Evolutionary conservation across 2,329 filamentous ascomycete genomes (phyloP).

Genomic region (Phaeosphaeria sp.): DNA sequence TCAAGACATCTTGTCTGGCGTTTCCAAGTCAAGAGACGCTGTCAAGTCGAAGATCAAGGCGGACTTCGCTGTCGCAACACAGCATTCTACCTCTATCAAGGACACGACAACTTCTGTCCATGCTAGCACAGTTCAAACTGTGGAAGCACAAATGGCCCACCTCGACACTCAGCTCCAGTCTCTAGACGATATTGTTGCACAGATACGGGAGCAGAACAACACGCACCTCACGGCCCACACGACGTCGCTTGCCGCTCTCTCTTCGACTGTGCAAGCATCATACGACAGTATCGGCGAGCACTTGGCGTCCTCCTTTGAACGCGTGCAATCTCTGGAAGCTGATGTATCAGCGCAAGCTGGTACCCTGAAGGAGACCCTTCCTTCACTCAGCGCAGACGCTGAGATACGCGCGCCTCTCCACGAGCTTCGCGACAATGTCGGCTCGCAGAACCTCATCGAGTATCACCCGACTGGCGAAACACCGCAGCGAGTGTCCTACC

Average conservation of each 20-base stretch:
- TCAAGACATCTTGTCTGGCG: slow-evolving; percentile 71
- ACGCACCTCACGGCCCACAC: slow-evolving; percentile 75
- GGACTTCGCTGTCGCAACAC: slow-evolving; percentile 84
- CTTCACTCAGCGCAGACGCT: slow-evolving; percentile 62
- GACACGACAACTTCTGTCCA: slow-evolving; percentile 86
- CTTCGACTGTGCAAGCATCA: slow-evolving; percentile 73
- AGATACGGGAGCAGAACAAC: slow-evolving; percentile 81
- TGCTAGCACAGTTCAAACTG: slow-evolving; percentile 85
- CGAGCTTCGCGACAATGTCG: slow-evolving; percentile 74
- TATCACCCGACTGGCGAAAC: slow-evolving; percentile 87
- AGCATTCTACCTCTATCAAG: slow-evolving; percentile 84
- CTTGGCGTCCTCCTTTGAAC: slow-evolving; percentile 71
- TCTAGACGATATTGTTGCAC: slow-evolving; percentile 87
- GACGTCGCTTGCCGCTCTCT: slow-evolving; percentile 70
- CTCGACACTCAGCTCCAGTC: slow-evolving; percentile 88
- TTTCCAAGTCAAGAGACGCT: slow-evolving; percentile 75
- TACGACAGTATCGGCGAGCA: slow-evolving; percentile 75
- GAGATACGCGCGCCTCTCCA: slow-evolving; percentile 73
- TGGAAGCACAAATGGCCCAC: slow-evolving; percentile 86
- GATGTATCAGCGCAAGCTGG: slow-evolving; percentile 69
- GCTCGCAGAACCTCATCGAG: slow-evolving; percentile 71
- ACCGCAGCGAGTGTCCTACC: slow-evolving; percentile 80
- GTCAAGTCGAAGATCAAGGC: slow-evolving; percentile 84
- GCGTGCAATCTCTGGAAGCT: slow-evolving; percentile 71
- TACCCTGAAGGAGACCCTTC: slow-evolving; percentile 66